These are phyloP conservation scores for Penicillium paxilli DNA, from an alignment of 495 filamentous ascomycete species.

Conservation along the genomic window DNA sequence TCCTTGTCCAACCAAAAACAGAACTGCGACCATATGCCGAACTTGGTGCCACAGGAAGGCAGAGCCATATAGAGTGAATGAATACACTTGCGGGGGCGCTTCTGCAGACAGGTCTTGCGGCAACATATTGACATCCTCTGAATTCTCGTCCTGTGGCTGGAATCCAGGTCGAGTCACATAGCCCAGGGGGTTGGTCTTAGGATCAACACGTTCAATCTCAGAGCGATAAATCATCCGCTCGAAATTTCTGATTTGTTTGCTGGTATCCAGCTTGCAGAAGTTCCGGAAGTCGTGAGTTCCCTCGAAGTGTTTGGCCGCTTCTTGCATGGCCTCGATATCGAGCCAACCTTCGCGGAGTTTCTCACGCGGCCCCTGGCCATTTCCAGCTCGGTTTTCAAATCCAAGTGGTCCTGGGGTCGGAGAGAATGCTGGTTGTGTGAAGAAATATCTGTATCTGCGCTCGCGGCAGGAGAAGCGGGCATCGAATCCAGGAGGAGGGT, in stretches of 20 bases:
- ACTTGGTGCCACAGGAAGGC: slow-evolving; percentile 99
- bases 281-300: slow-evolving; percentile 94
- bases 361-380: slow-evolving; percentile 20
- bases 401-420: slow-evolving; percentile 50
- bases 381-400: slow-evolving; percentile 24
- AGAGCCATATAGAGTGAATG: slow-evolving; percentile 82
- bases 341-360: slow-evolving; percentile 59
- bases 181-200: slow-evolving; percentile 42
- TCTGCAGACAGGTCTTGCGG: slow-evolving; percentile 18
- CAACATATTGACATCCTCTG: slow-evolving; percentile 15
- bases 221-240: slow-evolving; percentile 71
- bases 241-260: slow-evolving; percentile 84
- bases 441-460: slow-evolving; percentile 91
- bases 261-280: slow-evolving; percentile 87
- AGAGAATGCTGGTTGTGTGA: slow-evolving; percentile 85
- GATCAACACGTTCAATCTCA: slow-evolving; percentile 68
- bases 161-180: slow-evolving; percentile 37
- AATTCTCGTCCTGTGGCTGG: slow-evolving; percentile 20
- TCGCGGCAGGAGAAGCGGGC: slow-evolving; percentile 93
- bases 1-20: slow-evolving; percentile 91
- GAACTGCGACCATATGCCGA: slow-evolving; percentile 79
- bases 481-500: slow-evolving; percentile 74
- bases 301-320: slow-evolving; percentile 74
- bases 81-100: slow-evolving; percentile 67
- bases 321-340: slow-evolving; percentile 82